Conservation (phyloP, 2,329 filamentous ascomycete species). For the Pleurostoma richardsiae region DNA sequence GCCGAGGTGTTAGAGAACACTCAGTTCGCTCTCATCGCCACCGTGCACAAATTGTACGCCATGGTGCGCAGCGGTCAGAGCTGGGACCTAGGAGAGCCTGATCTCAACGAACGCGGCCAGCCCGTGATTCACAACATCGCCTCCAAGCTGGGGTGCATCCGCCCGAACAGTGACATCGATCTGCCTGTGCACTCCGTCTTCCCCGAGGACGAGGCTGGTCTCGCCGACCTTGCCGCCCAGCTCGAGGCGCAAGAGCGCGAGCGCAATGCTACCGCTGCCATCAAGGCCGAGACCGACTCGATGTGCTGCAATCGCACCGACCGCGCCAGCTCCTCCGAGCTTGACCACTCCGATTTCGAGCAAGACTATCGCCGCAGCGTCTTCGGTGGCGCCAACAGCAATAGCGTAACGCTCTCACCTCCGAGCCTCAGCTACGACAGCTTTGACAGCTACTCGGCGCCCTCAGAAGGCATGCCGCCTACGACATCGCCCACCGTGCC, state of each 20-base stretch:
- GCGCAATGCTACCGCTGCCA: constrained; percentile 22
- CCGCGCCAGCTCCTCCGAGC: constrained; percentile 49
- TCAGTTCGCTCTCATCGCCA: constrained; percentile 59
- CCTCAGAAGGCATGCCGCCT: constrained; percentile 4
- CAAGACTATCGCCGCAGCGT: constrained; percentile 46
- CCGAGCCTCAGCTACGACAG: constrained; percentile 45
- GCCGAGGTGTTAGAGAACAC: constrained; percentile 62
- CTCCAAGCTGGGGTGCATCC: constrained; percentile 58
- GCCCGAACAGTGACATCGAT: constrained; percentile 56
- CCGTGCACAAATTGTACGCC: constrained; percentile 60
- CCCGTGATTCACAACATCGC: constrained; percentile 63
- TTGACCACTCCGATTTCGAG: constrained; percentile 51
- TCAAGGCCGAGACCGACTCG: constrained; percentile 27
- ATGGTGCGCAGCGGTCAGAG: constrained; percentile 55
- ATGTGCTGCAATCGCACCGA: constrained; percentile 30
- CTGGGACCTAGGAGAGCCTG: constrained; percentile 60
- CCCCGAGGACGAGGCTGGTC: constrained; percentile 55
- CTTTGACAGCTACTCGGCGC: constrained; percentile 26
- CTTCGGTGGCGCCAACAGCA: constrained; percentile 30
- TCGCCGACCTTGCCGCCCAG: constrained; percentile 51
- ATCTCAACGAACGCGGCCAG: constrained; percentile 57
- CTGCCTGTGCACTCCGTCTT: constrained; percentile 53
- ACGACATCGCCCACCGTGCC: constrained; percentile 16
- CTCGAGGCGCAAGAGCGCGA: constrained; percentile 43
- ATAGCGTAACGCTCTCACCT: constrained; percentile 44